Evolutionary conservation across 805 yeast species (phyloP), one percentile per base, ranked within the genome.

Genomic region (Blastobotrys parvus): DNA sequence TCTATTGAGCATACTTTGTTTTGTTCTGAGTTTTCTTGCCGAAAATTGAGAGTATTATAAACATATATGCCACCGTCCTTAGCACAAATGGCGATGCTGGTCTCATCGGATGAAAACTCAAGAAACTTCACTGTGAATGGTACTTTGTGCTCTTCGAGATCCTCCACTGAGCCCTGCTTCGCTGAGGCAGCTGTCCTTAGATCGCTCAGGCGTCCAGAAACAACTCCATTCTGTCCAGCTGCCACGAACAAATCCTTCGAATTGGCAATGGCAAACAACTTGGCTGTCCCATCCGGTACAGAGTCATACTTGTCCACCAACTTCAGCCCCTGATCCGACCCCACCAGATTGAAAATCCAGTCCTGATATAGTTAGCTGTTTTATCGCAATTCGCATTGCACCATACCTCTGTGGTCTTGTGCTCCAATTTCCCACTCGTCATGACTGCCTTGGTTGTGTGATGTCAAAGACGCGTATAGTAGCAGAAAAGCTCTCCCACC

Each of bases 251-350:
- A 19, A 13, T 52, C 59, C 8, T 44, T 38, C 8, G 32, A 43
- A 30, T 47, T 52, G 13, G 60, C 58, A 18, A 59, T 40, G 22
- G 57, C 56, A 30, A 59, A 42, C 29, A 60, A 42, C 6, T 47
- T 39, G 3, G 25, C 16, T 5, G 31, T 16, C 17, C 43, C 41
- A 4, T 17, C 52, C 11, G 56, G 52, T 11, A 52, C 51, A 7
- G 46, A 16, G 11, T 46, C 45, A 34, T 44, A 47, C 3, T 38
- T 35, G 3, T 52, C 47, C 6, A 41, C 31, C 4, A 51, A 20
- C 17, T 23, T 16, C 21, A 32, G 17, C 11, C 53, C 49, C 29
- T 39, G 32, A n/a, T 27, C 44, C 2, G 32, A 23, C 4, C 46
- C 48, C n/a, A 46, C 36, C 16, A 23, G 22, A 17, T 31, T 41